Percentiles rank a stretch among this genome's conserved stretches.
Conservation (phyloP, 2,329 filamentous ascomycete species). For the Trichophyton schoenleinii region DNA sequence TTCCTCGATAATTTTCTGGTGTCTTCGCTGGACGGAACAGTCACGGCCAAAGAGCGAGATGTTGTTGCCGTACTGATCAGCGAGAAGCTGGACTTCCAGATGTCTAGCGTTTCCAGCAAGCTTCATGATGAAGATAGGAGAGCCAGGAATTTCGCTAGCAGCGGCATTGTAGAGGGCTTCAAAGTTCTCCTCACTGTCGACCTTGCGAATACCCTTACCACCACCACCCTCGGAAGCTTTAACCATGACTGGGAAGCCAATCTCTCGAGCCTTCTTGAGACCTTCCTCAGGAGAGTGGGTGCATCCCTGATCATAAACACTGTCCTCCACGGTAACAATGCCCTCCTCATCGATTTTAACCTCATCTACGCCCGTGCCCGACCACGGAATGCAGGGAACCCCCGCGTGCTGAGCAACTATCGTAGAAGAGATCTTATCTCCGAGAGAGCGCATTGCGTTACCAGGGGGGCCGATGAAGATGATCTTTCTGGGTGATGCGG, state of each 20-base stretch:
- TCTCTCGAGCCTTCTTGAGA: constrained; percentile 69
- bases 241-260: constrained; percentile 98
- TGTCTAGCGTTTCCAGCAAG: constrained; percentile 90
- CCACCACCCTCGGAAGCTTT: constrained; percentile 99
- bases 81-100: constrained; percentile 91
- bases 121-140: constrained; percentile 99
- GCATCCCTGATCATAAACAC: constrained; percentile 80
- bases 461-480: constrained; percentile 97
- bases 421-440: constrained; percentile 98
- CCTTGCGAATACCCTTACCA: constrained; percentile 98
- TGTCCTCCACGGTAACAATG: constrained; percentile 82
- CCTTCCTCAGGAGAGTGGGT: constrained; percentile 83
- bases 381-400: constrained; percentile 99
- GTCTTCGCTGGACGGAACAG: constrained; percentile 93
- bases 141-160: constrained; percentile 93
- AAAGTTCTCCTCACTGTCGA: constrained; percentile 72
- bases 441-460: constrained; percentile 95
- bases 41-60: constrained; percentile 97
- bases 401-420: constrained; percentile 95
- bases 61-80: constrained; percentile 99
- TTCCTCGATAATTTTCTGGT: constrained; percentile 99
- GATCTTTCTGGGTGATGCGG: constrained; percentile 94
- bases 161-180: constrained; percentile 84
- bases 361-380: constrained; percentile 75
- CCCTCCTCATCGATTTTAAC: constrained; percentile 68